A percentile compares a stretch with the other conserved stretches of the same genome.
Conservation (phyloP, 768 basidiomycete species). For the Calocybe indica region DNA sequence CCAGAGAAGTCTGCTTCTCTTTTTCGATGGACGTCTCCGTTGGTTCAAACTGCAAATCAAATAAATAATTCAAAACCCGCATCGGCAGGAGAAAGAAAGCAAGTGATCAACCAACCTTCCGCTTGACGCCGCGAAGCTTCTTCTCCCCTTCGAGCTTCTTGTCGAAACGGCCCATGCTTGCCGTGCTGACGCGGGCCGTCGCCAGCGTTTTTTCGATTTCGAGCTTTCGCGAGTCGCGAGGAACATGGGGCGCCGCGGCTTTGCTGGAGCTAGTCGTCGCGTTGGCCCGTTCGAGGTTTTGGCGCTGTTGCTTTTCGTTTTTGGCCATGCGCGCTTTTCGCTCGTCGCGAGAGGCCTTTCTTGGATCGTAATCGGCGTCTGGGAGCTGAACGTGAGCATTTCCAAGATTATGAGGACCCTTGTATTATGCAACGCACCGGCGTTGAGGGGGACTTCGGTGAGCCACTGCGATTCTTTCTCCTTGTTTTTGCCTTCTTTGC, state of each 20-base stretch:
- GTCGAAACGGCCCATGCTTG: slow-evolving; percentile 95
- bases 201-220: slow-evolving; percentile 77
- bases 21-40: slow-evolving; percentile 55
- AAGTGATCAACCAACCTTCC: slow-evolving; percentile 59
- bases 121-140: slow-evolving; percentile 80
- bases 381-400: neutral
- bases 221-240: slow-evolving; percentile 49
- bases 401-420: neutral
- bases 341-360: slow-evolving; percentile 64
- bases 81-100: neutral
- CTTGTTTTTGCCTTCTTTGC: slow-evolving; percentile 84
- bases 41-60: slow-evolving; percentile 66
- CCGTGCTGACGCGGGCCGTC: slow-evolving; percentile 77
- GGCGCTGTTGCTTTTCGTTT: slow-evolving; percentile 71
- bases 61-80: neutral
- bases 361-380: slow-evolving; percentile 82
- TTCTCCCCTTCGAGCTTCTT: slow-evolving; percentile 87
- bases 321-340: slow-evolving; percentile 80
- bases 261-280: slow-evolving; percentile 15
- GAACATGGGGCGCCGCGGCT: neutral
- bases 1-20: slow-evolving; percentile 72
- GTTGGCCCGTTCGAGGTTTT: slow-evolving; percentile 61
- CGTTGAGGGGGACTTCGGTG: slow-evolving; percentile 81
- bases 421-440: slow-evolving; percentile 47
- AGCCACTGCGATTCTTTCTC: slow-evolving; percentile 86